Evolutionary conservation across 1,284 basidiomycete species (phyloP).

Genomic region (Paramarasmius palmivorus): DNA sequence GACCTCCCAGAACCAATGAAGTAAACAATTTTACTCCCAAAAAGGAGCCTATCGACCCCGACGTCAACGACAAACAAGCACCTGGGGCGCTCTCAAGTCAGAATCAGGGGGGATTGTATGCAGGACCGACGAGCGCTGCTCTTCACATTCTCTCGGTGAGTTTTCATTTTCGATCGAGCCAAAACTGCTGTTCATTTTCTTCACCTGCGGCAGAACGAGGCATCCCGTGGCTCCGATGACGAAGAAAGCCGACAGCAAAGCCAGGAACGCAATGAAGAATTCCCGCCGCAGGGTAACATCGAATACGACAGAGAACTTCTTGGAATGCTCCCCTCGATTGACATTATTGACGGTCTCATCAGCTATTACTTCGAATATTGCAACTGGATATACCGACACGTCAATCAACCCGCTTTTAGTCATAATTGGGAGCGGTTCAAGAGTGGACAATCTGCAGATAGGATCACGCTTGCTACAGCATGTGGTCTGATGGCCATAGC

Average conservation of each 20-base stretch:
- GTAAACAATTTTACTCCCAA: constrained; percentile 41
- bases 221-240: constrained; percentile 44
- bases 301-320: constrained; percentile 75
- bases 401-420: constrained; percentile 62
- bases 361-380: constrained; percentile 79
- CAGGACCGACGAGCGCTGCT: constrained; percentile 70
- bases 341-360: constrained; percentile 70
- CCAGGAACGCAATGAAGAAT: constrained; percentile 33
- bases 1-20: constrained; percentile 35
- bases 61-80: constrained; percentile 47
- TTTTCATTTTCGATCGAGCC: constrained; percentile 17
- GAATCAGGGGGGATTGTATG: constrained; percentile 65
- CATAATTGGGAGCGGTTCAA: constrained; percentile 74
- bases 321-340: constrained; percentile 58
- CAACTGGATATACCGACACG: constrained; percentile 81
- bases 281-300: constrained; percentile 9
- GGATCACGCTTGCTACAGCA: constrained; percentile 67
- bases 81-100: constrained; percentile 69
- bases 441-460: constrained; percentile 60
- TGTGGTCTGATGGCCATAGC: constrained; percentile 72
- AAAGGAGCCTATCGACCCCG: constrained; percentile 52
- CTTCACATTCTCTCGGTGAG: constrained; percentile 63
- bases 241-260: constrained; percentile 51
- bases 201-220: constrained; percentile 36
- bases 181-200: constrained; percentile 2